These are phyloP conservation scores for Aspergillus flavus DNA, from an alignment of 2,329 filamentous ascomycete species.

Conservation along the genomic window DNA sequence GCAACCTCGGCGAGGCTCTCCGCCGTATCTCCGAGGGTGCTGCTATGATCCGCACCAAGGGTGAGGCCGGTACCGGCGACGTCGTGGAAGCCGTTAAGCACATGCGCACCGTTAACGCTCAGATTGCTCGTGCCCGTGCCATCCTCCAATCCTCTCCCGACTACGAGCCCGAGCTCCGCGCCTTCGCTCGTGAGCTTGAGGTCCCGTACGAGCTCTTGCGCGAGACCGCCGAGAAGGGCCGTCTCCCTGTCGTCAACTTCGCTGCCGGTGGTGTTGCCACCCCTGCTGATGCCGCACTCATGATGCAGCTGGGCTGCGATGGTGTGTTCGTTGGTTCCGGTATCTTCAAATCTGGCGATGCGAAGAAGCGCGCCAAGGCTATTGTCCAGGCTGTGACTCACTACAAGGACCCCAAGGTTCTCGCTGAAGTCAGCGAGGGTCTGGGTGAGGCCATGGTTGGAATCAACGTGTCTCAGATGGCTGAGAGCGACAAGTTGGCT, in stretches of 20 bases:
- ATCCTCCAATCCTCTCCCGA: slow-evolving; percentile 50
- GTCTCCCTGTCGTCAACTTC: slow-evolving; percentile 95
- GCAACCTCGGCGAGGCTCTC: slow-evolving; percentile 90
- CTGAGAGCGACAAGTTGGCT: slow-evolving; percentile 78
- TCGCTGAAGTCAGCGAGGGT: slow-evolving; percentile 84
- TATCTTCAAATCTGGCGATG: slow-evolving; percentile 96
- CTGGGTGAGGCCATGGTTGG: slow-evolving; percentile 98
- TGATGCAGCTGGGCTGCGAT: slow-evolving; percentile 99
- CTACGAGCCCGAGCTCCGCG: slow-evolving; percentile 71
- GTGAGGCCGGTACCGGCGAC: slow-evolving; percentile 95
- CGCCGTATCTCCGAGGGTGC: slow-evolving; percentile 89
- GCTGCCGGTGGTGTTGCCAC: slow-evolving; percentile 99
- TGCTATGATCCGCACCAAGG: slow-evolving; percentile 98
- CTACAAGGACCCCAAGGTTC: slow-evolving; percentile 78
- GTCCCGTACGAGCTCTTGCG: slow-evolving; percentile 77
- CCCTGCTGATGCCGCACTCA: slow-evolving; percentile 90
- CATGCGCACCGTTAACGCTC: slow-evolving; percentile 84
- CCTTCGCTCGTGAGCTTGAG: slow-evolving; percentile 79
- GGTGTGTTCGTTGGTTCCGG: slow-evolving; percentile 96
- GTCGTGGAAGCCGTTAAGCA: slow-evolving; percentile 95
- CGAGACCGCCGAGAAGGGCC: slow-evolving; percentile 82
- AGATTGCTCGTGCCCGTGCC: slow-evolving; percentile 72
- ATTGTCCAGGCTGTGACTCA: slow-evolving; percentile 95
- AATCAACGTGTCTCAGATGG: slow-evolving; percentile 81
- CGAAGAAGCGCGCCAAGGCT: slow-evolving; percentile 84